Percentiles rank a stretch among this genome's conserved stretches.
Conservation (phyloP, 352 stramenopile genomes). For the Phytophthora sansomeana region DNA sequence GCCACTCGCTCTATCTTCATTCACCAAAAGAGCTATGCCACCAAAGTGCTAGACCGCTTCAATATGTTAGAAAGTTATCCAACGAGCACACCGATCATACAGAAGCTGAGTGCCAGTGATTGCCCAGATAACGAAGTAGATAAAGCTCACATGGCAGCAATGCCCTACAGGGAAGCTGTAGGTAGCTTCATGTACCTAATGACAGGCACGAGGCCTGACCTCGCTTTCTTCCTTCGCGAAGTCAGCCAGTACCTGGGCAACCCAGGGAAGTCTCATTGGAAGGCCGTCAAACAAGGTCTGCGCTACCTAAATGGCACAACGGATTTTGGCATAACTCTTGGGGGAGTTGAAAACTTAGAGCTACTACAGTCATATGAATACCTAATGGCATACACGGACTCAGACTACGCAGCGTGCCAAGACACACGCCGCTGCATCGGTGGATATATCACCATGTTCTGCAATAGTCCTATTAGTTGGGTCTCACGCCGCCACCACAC, state of each 20-base stretch:
- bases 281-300: not conserved
- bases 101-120: not conserved
- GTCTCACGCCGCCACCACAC: slow-evolving; percentile 4
- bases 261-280: not conserved
- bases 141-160: not conserved
- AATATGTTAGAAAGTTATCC: not conserved
- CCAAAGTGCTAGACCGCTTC: not conserved
- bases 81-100: not conserved
- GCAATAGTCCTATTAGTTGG: slow-evolving; percentile 13
- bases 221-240: slow-evolving; percentile 7
- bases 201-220: too few species aligned
- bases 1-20: slow-evolving; percentile 1
- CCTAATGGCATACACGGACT: slow-evolving; percentile 12
- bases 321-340: not conserved
- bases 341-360: not conserved
- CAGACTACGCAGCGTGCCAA: slow-evolving; percentile 14
- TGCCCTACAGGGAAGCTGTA: slow-evolving; percentile 1
- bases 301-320: slow-evolving; percentile 6
- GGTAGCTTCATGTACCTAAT: slow-evolving; percentile 16
- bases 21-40: slow-evolving; percentile 14
- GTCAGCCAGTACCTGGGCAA: slow-evolving; percentile 9
- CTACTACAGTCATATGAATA: slow-evolving; percentile 15
- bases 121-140: not conserved
- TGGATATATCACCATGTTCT: slow-evolving; percentile 17
- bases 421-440: slow-evolving; percentile 2